These are phyloP conservation scores for Didymella glomerata DNA, from an alignment of 2,329 filamentous ascomycete species.

Conservation along the genomic window DNA sequence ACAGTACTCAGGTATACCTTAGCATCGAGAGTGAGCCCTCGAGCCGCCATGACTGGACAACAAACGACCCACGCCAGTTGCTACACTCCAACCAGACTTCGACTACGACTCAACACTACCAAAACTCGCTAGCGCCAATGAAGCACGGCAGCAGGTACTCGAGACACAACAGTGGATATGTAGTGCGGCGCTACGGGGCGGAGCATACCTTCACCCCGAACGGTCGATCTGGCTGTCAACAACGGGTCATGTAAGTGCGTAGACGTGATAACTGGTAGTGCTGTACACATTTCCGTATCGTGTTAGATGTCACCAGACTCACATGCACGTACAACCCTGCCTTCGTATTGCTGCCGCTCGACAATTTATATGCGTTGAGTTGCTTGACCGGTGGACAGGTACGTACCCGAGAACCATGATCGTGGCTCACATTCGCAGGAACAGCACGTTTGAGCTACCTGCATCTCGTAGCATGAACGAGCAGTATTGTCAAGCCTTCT, in stretches of 20 bases:
- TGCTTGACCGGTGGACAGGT: neutral
- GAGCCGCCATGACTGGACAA: neutral
- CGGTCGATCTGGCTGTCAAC: neutral
- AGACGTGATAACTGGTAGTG: neutral
- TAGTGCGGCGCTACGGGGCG: neutral
- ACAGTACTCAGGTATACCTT: neutral
- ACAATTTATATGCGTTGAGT: neutral
- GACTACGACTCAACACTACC: neutral
- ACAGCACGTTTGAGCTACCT: neutral
- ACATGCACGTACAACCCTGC: neutral
- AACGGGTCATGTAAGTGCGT: neutral
- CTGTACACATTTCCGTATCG: neutral
- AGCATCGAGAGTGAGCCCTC: neutral
- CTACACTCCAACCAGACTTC: too few relatives aligned
- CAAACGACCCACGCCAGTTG: neutral
- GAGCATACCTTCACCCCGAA: neutral
- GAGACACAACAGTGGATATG: constrained; percentile 1
- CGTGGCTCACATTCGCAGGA: neutral
- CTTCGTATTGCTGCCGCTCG: neutral
- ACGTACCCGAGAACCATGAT: neutral
- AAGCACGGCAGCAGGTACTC: constrained; percentile 8
- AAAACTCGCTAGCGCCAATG: constrained; percentile 1
- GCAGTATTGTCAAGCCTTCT: constrained; percentile 7
- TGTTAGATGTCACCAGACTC: neutral
- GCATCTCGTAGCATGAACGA: constrained; percentile 12